Evolutionary conservation across 768 basidiomycete species (phyloP).

Genomic region (Boletus reticulatus): DNA sequence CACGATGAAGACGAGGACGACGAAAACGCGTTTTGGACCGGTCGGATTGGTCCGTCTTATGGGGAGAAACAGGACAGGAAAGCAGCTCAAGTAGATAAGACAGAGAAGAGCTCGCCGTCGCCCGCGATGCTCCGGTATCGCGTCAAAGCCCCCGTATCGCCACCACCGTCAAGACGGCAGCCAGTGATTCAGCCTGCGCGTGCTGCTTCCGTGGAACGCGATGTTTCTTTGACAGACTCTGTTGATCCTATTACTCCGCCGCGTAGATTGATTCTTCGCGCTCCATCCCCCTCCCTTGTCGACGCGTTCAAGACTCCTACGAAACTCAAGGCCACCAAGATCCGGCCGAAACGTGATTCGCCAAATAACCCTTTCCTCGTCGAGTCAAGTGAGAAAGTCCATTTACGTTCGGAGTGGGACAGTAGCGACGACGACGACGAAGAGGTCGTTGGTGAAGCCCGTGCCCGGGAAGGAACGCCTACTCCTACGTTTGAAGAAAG

Average conservation of each 20-base stretch:
- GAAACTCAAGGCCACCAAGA: conserved; percentile 36
- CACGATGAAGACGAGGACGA: conserved; percentile 56
- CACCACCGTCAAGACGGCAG: conserved; percentile 63
- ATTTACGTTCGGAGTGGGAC: conserved; percentile 26
- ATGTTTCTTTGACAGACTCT: conserved; percentile 6
- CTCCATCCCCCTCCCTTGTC: conserved; percentile 14
- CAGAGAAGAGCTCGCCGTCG: conserved; percentile 30
- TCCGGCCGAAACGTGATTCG: conserved; percentile 51
- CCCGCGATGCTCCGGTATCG: conserved; percentile 34
- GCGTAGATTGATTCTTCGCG: conserved; percentile 21
- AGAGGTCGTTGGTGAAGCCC: conserved; percentile 32
- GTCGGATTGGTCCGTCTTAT: conserved; percentile 16
- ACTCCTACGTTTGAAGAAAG: conserved; percentile 45
- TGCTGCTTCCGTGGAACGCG: conserved; percentile 24
- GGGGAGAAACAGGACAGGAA: conserved; percentile 6
- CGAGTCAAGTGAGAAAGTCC: conserved; percentile 27
- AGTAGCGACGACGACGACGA: conserved; percentile 38
- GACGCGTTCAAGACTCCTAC: conserved; percentile 37
- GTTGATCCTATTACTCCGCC: conserved; percentile 26
- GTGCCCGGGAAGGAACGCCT: conserved; percentile 38
- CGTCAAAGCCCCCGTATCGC: conserved; percentile 52
- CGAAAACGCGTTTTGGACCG: conserved; percentile 35
- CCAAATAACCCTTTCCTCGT: conserved; percentile 72
- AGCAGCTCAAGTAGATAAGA: conserved; percentile 5
- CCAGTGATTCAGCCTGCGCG: conserved; percentile 27